Evolutionary conservation across 306 rosid species (phyloP), one percentile per base, ranked within the genome.

Genomic region (Ziziphus jujuba): DNA sequence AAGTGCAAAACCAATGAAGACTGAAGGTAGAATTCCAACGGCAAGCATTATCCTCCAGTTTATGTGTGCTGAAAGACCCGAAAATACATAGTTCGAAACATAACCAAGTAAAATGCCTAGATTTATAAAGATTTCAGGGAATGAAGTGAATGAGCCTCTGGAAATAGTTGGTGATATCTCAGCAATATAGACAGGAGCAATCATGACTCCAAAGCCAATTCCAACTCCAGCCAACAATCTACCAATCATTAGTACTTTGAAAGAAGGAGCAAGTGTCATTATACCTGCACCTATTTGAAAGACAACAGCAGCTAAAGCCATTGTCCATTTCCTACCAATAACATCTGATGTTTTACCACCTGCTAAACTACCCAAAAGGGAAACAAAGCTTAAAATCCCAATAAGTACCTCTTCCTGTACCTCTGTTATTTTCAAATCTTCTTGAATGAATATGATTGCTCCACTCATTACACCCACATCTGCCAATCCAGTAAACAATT

Each of bases 401-500:
- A 92, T 74, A 58, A 92, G 87, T 55, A 92, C 61, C 78, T 92
- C 98, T 55, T 69, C 85, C 61, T 92, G 89, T 43, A 89, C 79
- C 84, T 92, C 92, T 23, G 88, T 70, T 74, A 89, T 89, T 64
- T 89, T 92, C 60, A 89, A 80, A 81, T 89, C 98, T 73, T 92
- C 87, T 48, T 87, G 89, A 48, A 92, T 92, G 81, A 87, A 92
- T 82, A 89, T 79, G 54, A 92, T 88, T 56, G 98, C 97, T 65
- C 96, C 98, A 74, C 98, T 92, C 98, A 92, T 92, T n/a, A 92
- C 98, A 66, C 98, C 98, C 7, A 92, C 98, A 74, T 92, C 98
- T 92, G 88, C 76, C 78, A 21, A 60, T 80, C 36, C 31, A 71
- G 55, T 78, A 57, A 50, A 51, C 71, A 57, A 67, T 43, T 5